Base-by-base conservation (phyloP, 106 monocot genomes). In the Acanthochlamys bracteata region DNA sequence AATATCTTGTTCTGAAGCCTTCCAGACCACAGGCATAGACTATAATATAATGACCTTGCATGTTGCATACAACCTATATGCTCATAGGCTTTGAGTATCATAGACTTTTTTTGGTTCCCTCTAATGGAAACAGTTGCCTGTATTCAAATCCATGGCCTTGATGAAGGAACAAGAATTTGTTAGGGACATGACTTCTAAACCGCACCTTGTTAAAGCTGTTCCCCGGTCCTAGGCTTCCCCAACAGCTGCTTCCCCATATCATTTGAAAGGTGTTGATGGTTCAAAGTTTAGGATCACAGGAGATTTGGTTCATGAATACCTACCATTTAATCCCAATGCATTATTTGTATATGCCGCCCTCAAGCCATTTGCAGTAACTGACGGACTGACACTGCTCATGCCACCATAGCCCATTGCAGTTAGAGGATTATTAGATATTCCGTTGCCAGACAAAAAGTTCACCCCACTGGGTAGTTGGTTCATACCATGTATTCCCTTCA, bases 191-290 rank as follows among this genome's bases (percentile, higher is more conserved):
- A 24, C 57, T 86, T 90, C 83, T 83, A 90, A 42, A 79, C 86
- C 74, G 76, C 54, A 85, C 42, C 53, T 86, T 86, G 73, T 75
- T 84, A 74, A 86, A 92, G 71, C 74, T 81, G 68, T 84, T 86
- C 23, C 64, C 64, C 4, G 69, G 39, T 51, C 80, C 75, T 22
- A 83, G 64, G 42, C 83, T 80, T 4, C 73, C n/a, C 69, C 59
- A 83, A 26, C 11, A 86, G 66, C 57, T 73, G 72, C 67, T 68
- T 83, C 41, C 83, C 83, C 26, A 83, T 69, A 41, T 86, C 86
- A 39, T 75, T 75, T 33, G 71, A 78, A 52, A 76, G 55, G 1
- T 2, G 81, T 39, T 82, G 83, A 40, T 81, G 81, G 64, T 59
- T 77, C 42, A 74, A 42, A 10, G 49, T 17, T 20, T 40, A 20